Base-by-base conservation (phyloP, 179 eudicot species). In the Dionaea muscipula region DNA sequence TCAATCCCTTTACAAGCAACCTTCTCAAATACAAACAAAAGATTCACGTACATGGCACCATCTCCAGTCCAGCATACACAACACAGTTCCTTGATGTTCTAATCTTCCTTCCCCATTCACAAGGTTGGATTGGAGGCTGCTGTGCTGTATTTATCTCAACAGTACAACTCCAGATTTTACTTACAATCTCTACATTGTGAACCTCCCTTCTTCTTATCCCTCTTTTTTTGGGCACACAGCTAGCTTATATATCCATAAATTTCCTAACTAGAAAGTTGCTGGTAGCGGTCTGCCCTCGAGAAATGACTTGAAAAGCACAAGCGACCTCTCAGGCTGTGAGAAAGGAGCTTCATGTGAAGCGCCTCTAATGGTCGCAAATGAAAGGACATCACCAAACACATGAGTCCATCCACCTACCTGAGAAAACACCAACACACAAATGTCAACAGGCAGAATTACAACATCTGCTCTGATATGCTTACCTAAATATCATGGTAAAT, bases 321-420 rank as follows among this genome's bases (percentile, higher is more conserved):
- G 79, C 1, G 96, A 85, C 59, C 96, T 67, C 68, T 72, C 77
- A 1, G 94, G 94, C 60, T 88, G 94, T 0, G 96, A 88, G 75
- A 82, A 88, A 0, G 94, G 96, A 19, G 75, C 96, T 76, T 88
- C 96, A 54, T 88, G 96, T 12, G 96, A 70, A 23, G 96, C 96
- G 0, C 94, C 96, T 79, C 96, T 65, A 45, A 88, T 70, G 10
- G 96, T 88, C 21, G 94, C 96, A 53, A 88, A 88, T 37, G 93
- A 77, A 17, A 88, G 67, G 14, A 81, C 65, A 16, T 79, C 62
- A 2, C 85, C 88, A 45, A 81, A 88, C 47, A 72, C 94, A 63
- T 81, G 78, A 21, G 91, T 88, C 96, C 96, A 88, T 61, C 94
- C 94, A 9, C 94, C 96, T 39, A 89, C 97, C 97, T 89, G 62